Evolutionary conservation across 2,329 filamentous ascomycete species (phyloP), one percentile per base, ranked within the genome.

Genomic region (Scytalidium sp.): DNA sequence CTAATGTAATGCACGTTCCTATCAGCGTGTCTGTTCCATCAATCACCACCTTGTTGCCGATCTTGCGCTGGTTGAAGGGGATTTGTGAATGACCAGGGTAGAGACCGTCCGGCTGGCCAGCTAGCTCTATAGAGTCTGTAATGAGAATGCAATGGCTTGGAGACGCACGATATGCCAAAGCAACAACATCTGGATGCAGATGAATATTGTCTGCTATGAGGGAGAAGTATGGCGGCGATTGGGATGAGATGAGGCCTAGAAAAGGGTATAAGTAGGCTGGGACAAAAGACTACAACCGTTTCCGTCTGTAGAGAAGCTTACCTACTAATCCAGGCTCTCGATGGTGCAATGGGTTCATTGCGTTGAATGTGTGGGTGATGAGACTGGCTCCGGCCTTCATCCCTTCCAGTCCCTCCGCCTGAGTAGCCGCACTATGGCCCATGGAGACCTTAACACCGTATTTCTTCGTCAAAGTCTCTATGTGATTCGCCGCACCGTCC

Each of bases 171-270:
- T 77, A 73, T 3, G 79, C 70, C 25, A 81, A 65, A 0, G 70
- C 70, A 0, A 76, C 68, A 1, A 79, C 70, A 15, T 64, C 62
- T 1, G 77, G 76, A 54, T 81, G 76, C 3, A 81, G 62, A 52
- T 81, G 79, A 45, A 79, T 70, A 25, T 74, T 74, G 51, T 81
- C 79, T 3, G 77, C 66, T 21, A 81, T 80, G 42, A 81, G 61
- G 19, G 72, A 74, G 63, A 72, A 81, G 60, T 72, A 81, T 1
- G 77, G 50, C 53, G 8, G 54, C 25, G 45, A 20, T 4, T 47
- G 45, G 59, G 47, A 69, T 56, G 44, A 73, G 57, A 64, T 59
- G 4, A 62, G 47, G n/a, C 61, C 60, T 61, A 20, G 2, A 21
- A 13, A 36, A n/a, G n/a, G n/a, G n/a, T 47, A 7, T 48, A 32